A percentile compares a stretch with the other conserved stretches of the same genome.
Evolutionary conservation across 305 asterid species (phyloP).

Genomic region (Solanum hybrid): DNA sequence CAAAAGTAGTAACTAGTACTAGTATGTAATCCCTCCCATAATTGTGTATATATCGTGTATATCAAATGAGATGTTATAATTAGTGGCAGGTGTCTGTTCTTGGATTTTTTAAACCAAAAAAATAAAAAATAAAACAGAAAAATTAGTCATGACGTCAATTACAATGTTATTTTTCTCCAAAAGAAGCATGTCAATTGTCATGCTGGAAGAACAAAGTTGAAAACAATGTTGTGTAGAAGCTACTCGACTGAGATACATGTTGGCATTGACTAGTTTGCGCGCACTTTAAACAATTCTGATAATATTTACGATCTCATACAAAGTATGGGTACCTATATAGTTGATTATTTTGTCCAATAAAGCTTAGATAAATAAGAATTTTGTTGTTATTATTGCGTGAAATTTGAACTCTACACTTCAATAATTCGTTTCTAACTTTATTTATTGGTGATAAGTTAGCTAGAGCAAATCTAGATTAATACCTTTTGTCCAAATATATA

Average conservation of each 20-base stretch:
- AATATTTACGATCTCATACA: neutral
- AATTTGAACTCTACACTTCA: neutral
- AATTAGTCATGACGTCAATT: neutral
- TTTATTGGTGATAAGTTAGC: neutral
- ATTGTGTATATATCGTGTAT: neutral
- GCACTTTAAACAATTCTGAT: neutral
- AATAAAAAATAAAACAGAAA: neutral
- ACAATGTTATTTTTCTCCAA: neutral
- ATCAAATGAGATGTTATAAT: neutral
- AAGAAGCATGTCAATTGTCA: neutral
- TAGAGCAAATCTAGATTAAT: neutral
- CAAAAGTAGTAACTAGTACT: neutral
- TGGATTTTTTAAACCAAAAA: neutral
- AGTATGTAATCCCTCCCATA: neutral
- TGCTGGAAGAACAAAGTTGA: neutral
- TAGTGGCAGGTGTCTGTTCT: neutral
- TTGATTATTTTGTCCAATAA: neutral
- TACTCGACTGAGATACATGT: neutral
- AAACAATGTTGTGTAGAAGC: neutral
- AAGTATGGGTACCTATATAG: neutral
- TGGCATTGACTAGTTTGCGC: neutral
- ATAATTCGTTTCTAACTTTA: neutral
- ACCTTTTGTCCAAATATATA: neutral
- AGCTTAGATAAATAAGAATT: neutral
- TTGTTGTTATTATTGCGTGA: neutral